Evolutionary conservation across 1,284 basidiomycete genomes (phyloP).

Genomic region (Bjerkandera adusta): DNA sequence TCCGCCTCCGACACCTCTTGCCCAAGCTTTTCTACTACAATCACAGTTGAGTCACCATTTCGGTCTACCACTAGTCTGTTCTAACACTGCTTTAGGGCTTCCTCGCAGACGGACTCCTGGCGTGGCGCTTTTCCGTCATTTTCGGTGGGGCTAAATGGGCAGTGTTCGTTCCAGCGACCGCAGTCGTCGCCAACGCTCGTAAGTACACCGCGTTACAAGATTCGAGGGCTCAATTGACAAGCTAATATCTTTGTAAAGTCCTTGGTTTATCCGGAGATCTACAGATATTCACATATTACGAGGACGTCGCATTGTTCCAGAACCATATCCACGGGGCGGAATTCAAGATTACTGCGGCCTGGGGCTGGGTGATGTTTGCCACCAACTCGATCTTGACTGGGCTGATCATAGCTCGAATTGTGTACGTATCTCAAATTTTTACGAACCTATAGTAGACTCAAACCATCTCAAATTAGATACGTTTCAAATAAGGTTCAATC

Average conservation of each 20-base stretch:
- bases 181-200: constrained; percentile 20
- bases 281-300: constrained; percentile 19
- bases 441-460: neutral
- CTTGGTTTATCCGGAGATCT: constrained; percentile 24
- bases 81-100: constrained; percentile 14
- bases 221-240: neutral
- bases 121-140: constrained; percentile 25
- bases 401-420: constrained; percentile 20
- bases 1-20: neutral
- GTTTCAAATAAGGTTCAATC: neutral
- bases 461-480: neutral
- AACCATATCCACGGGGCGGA: constrained; percentile 17
- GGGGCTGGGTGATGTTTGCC: constrained; percentile 26
- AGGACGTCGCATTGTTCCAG: constrained; percentile 18
- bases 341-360: constrained; percentile 22
- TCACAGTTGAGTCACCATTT: neutral
- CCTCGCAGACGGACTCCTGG: constrained; percentile 24
- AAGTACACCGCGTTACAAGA: neutral
- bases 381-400: constrained; percentile 23
- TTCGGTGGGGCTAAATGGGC: constrained; percentile 19
- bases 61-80: neutral
- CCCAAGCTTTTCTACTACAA: neutral
- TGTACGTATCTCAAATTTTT: constrained; percentile 13
- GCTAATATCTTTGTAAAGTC: constrained; percentile 9
- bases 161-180: constrained; percentile 19